These are phyloP conservation scores for grape (Vitis vinifera) DNA, from an alignment of 164 flowering plant species.

Conservation along the genomic window ASM3070453v1 NC_081808.1:18043501-18044000, in stretches of 20 bases:
- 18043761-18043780: neutral
- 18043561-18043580: neutral
- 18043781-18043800: neutral
- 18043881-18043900: neutral
- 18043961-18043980: neutral
- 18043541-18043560: neutral
- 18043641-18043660: no score
- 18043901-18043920: neutral
- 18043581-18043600: neutral
- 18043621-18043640: no score
- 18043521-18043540: neutral
- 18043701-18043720: neutral
- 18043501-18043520: neutral
- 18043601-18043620: no score
- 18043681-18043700: neutral
- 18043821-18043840: neutral
- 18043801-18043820: neutral
- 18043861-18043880: no score
- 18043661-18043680: no score
- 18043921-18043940: neutral
- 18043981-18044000: neutral
- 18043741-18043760: neutral
- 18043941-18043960: slow-evolving; percentile 2
- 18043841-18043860: neutral
- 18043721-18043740: neutral